Base-by-base conservation (phyloP, 331 rosid genomes). In the Quercus lobata region DNA sequence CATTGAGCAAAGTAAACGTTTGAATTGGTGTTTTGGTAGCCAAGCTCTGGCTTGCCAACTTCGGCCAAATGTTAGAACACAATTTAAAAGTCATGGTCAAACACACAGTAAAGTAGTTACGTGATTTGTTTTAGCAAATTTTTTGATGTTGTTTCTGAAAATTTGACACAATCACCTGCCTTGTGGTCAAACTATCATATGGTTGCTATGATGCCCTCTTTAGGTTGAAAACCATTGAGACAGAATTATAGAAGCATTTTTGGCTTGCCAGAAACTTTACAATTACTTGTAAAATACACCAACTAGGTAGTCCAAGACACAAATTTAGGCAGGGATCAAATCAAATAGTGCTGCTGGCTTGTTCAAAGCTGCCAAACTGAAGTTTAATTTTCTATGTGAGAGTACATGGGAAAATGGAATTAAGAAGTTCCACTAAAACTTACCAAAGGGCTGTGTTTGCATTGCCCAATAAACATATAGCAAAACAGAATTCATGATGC, bases 1-100 rank as follows among this genome's bases (percentile, higher is more conserved):
- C 75, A 57, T 41, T 16, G 35, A 21, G 30, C 56, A 46, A 14
- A 44, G 56, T 25, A 41, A 8, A 41, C 3, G 60, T 29, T 57
- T 37, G 60, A 35, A 24, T 24, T 18, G 30, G 70, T 37, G 60
- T 16, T 19, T 24, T 18, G 41, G 74, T 24, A 56, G 18, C 68
- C 29, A 75, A 80, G 27, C 27, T 77, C 72, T 49, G 73, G 61
- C 72, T 57, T 57, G 65, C 83, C 84, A 75, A 79, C 78, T 66
- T 62, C 34, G 60, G 78, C 78, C 83, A 73, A 65, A 35, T 60
- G 49, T 72, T 71, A 9, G 73, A 79, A 10, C 17, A 49, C 54
- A 49, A 49, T 3, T 14, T 19, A n/a, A 68, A 68, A 53, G 16
- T 19, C 10, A 29, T 17, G 74, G 24, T 57, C 19, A 25, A 52